Percentiles rank a stretch among this genome's conserved stretches.
These are phyloP conservation scores for Pyrenochaeta sp. DNA, from an alignment of 2,329 filamentous ascomycete species.

Conservation along the genomic window DNA sequence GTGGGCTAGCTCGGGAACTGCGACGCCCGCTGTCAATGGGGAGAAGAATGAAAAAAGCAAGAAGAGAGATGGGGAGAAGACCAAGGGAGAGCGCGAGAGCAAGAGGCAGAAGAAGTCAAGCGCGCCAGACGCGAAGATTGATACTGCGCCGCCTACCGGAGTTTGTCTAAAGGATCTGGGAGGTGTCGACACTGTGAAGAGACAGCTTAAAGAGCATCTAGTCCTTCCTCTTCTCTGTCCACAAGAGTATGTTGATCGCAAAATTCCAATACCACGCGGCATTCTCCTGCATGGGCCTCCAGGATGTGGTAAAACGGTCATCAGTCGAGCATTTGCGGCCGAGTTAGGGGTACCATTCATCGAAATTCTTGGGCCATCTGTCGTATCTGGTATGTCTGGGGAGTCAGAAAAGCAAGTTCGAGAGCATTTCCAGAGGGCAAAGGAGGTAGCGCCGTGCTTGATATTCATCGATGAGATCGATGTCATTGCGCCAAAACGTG, in stretches of 20 bases:
- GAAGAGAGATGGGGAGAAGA: conserved; percentile 26
- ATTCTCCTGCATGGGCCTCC: conserved; percentile 84
- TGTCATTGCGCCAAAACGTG: conserved; percentile 85
- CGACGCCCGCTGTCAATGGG: conserved; percentile 36
- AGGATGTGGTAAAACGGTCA: conserved; percentile 86
- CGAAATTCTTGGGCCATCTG: conserved; percentile 79
- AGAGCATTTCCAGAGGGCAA: conserved; percentile 88
- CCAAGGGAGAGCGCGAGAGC: conserved; percentile 70
- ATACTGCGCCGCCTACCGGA: conserved; percentile 71
- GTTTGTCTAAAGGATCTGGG: conserved; percentile 76
- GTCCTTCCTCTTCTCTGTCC: conserved; percentile 76
- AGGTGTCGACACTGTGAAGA: conserved; percentile 76
- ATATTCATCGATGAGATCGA: conserved; percentile 95
- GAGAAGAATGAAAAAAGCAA: conserved; percentile 32
- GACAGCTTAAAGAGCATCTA: conserved; percentile 73
- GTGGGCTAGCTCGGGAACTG: conserved; percentile 56
- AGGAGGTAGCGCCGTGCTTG: conserved; percentile 83
- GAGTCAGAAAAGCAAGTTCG: conserved; percentile 88
- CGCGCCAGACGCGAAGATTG: conserved; percentile 54
- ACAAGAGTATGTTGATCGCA: conserved; percentile 69
- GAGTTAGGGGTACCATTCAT: conserved; percentile 80
- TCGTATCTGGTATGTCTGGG: conserved; percentile 87
- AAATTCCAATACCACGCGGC: conserved; percentile 75
- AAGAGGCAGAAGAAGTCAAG: conserved; percentile 68
- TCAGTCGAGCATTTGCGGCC: conserved; percentile 81